Conservation (phyloP, 768 basidiomycete genomes). For the Kwoniella heveanensis region DNA sequence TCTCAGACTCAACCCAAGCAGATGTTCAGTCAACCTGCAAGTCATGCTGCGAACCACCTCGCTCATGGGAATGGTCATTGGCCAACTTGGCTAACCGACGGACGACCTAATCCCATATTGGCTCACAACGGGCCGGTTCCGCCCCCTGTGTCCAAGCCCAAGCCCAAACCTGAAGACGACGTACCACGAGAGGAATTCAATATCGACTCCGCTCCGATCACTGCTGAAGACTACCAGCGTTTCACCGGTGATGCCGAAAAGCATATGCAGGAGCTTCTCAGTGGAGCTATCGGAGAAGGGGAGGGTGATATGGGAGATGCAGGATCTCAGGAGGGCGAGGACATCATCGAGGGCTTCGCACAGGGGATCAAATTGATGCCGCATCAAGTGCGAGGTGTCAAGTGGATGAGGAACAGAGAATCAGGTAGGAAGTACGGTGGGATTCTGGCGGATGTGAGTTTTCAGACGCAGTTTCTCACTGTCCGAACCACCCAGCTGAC, state of each 20-base stretch:
- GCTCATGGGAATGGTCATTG: constrained; percentile 12
- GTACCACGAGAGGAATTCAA: constrained; percentile 39
- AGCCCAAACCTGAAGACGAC: constrained; percentile 23
- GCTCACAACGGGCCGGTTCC: constrained; percentile 3
- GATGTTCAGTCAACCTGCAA: constrained; percentile 16
- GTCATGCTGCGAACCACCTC: too few species aligned
- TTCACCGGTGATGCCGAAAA: constrained; percentile 68
- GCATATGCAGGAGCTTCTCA: constrained; percentile 74
- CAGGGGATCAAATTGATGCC: constrained; percentile 72
- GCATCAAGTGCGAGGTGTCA: constrained; percentile 81
- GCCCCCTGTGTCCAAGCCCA: constrained; percentile 2
- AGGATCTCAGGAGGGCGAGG: constrained; percentile 66
- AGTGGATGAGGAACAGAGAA: constrained; percentile 87
- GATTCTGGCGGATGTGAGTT: constrained; percentile 77
- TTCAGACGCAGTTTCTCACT: too few species aligned
- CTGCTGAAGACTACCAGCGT: constrained; percentile 40
- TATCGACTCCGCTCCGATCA: constrained; percentile 34
- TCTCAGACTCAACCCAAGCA: constrained; percentile 11
- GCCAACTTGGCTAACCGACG: constrained; percentile 32
- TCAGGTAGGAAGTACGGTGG: constrained; percentile 76
- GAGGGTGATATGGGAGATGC: constrained; percentile 54
- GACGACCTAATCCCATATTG: constrained; percentile 21
- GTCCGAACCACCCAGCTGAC: neutral
- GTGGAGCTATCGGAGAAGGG: constrained; percentile 64
- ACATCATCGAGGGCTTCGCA: constrained; percentile 74